Evolutionary conservation across 179 eudicot species (phyloP), one percentile per base, ranked within the genome.

Genomic region (Carnegiea gigantea): DNA sequence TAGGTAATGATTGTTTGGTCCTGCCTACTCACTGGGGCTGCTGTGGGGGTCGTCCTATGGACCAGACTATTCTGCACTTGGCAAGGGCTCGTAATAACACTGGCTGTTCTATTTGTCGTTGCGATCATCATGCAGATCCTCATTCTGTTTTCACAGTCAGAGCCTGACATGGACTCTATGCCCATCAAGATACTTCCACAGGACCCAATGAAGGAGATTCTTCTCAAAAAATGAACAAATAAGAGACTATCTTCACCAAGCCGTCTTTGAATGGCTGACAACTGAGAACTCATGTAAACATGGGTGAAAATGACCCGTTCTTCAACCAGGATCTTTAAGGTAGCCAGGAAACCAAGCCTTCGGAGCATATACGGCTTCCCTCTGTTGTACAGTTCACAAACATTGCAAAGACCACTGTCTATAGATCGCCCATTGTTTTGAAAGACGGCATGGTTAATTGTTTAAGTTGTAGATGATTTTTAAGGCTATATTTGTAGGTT

Each of bases 1-100:
- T 78, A 92, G 97, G 93, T 92, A 78, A 87, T 91, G 76, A 86
- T 89, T 46, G 70, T 60, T 73, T 92, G 97, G 97, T 86, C 90
- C 14, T 84, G 89, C 78, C 73, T 92, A 59, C 82, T 91, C 15
- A 24, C 84, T 20, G 75, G 82, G 20, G 88, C 82, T 18, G 51
- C 78, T 15, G 36, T 86, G 71, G 88, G 85, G 46, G 84, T 91
- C 78, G 78, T 92, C 53, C 51, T 80, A 78, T 81, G 85, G 87
- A 88, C 88, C 43, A 77, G 87, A 36, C 83, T 91, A 33, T 81
- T 89, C 83, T 83, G 87, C 20, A 88, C 91, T 2, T 87, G 89
- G 92, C 83, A 82, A 87, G 91, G 86, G 59, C 43, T 87, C 36
- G 81, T 85, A 26, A 20, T 88, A 6, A 85, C 86, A 30, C 84